phyloP scores from a whole-genome alignment of 306 rosid species.

The Dryas alaskensis region DNA sequence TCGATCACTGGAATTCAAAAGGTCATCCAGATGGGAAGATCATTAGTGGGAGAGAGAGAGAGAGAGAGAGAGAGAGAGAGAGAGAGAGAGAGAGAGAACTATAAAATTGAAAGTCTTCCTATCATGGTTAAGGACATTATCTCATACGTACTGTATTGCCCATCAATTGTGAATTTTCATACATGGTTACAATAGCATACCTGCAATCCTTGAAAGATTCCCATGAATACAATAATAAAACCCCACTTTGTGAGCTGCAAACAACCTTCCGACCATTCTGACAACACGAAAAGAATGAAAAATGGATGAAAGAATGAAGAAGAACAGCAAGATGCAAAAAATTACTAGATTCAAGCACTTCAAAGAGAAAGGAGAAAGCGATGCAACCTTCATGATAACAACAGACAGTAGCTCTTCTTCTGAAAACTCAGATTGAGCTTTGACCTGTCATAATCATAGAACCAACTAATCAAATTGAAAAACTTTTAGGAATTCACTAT shows the following conservation, averaged over 20 bases:
- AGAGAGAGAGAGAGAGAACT: constrained; percentile 7
- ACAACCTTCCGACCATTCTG: constrained; percentile 88
- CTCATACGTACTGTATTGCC: not conserved
- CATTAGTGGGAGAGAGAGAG: constrained; percentile 12
- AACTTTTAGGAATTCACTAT: not conserved
- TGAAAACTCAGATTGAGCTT: constrained; percentile 82
- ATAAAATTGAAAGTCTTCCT: constrained; percentile 1
- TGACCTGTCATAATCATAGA: constrained; percentile 51
- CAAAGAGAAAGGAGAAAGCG: not conserved
- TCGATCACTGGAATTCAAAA: constrained; percentile 64
- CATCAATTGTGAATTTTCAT: not conserved
- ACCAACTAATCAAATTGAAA: constrained; percentile 19
- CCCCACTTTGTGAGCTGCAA: constrained; percentile 82
- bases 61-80: not conserved
- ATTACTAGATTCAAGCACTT: constrained; percentile 3
- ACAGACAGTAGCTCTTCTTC: constrained; percentile 87
- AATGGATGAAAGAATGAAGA: not conserved
- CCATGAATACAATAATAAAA: constrained; percentile 76
- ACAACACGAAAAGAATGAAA: constrained; percentile 10
- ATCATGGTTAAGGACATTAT: constrained; percentile 11
- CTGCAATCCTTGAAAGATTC: constrained; percentile 92
- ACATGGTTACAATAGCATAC: constrained; percentile 33
- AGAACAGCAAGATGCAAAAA: not conserved
- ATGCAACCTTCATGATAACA: constrained; percentile 81
- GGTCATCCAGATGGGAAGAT: constrained; percentile 12